Conservation (phyloP, 352 stramenopile genomes). For the Pseudoperonospora humuli region DNA sequence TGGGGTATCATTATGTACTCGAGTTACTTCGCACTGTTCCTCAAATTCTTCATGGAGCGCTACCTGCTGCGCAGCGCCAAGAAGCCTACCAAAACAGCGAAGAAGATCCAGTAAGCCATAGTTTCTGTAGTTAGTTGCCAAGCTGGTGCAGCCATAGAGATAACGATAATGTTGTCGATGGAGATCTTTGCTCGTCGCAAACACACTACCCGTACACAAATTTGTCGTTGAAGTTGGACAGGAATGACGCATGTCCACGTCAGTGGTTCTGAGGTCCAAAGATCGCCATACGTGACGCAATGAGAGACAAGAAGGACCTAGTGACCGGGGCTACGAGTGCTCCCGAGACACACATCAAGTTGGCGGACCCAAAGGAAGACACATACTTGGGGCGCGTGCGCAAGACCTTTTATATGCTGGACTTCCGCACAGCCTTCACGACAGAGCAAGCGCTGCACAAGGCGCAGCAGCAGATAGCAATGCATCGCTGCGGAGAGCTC, state of each 20-base stretch:
- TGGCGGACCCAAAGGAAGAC: conserved; percentile 63
- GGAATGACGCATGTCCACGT: neutral
- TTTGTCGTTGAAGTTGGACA: conserved; percentile 4
- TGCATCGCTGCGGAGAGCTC: conserved; percentile 29
- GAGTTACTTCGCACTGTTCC: conserved; percentile 90
- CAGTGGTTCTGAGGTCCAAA: too few relatives aligned
- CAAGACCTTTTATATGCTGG: conserved; percentile 79
- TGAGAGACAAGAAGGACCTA: conserved; percentile 17
- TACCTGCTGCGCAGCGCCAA: conserved; percentile 62
- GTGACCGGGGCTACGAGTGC: conserved; percentile 8
- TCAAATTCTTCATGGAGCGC: conserved; percentile 88
- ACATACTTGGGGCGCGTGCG: conserved; percentile 69
- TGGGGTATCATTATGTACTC: conserved; percentile 91
- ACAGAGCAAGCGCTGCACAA: conserved; percentile 39
- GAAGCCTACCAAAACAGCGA: conserved; percentile 20
- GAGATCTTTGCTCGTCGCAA: conserved; percentile 3
- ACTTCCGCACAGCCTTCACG: conserved; percentile 72
- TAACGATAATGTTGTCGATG: conserved; percentile 8
- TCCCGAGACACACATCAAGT: conserved; percentile 41
- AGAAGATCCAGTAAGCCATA: conserved; percentile 33
- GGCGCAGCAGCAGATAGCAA: conserved; percentile 33
- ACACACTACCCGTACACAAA: conserved; percentile 5
- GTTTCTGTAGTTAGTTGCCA: conserved; percentile 1
- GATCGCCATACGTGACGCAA: too few relatives aligned
- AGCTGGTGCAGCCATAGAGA: conserved; percentile 2